phyloP scores from a whole-genome alignment of 2,329 filamentous ascomycete genomes.

The Colletotrichum caudatum region DNA sequence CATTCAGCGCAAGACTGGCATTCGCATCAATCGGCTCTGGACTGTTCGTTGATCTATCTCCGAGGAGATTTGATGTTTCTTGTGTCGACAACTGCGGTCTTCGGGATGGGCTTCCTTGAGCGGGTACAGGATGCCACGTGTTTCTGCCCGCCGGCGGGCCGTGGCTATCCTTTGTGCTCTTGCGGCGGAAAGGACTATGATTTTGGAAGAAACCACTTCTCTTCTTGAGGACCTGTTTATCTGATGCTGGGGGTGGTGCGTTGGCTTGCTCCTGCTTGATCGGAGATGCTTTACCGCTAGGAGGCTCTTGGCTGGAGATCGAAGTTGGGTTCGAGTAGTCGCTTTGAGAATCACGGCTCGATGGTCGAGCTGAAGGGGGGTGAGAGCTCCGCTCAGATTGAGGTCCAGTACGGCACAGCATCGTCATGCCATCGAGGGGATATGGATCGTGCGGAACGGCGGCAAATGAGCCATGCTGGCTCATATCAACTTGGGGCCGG shows the following conservation, averaged over 20 bases:
- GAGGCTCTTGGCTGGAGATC: constrained; percentile 85
- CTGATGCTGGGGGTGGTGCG: constrained; percentile 62
- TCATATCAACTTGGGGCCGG: constrained; percentile 59
- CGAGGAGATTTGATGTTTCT: constrained; percentile 52
- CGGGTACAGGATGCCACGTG: constrained; percentile 66
- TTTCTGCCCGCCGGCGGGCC: constrained; percentile 61
- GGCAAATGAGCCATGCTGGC: constrained; percentile 71
- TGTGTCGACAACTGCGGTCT: constrained; percentile 56
- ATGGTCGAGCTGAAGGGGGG: constrained; percentile 75
- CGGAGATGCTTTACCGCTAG: constrained; percentile 80
- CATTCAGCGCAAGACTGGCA: constrained; percentile 91
- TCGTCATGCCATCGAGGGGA: constrained; percentile 95
- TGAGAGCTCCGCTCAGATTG: constrained; percentile 65
- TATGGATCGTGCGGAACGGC: constrained; percentile 92
- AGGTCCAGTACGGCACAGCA: constrained; percentile 86
- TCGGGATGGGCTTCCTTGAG: constrained; percentile 49
- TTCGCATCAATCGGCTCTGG: constrained; percentile 92
- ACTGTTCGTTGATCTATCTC: constrained; percentile 65
- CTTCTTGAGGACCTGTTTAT: constrained; percentile 76
- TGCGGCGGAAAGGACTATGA: constrained; percentile 90
- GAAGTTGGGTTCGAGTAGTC: constrained; percentile 92
- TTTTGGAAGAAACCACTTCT: constrained; percentile 93
- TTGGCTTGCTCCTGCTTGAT: constrained; percentile 69
- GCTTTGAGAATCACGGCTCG: constrained; percentile 89
- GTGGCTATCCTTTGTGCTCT: constrained; percentile 82